Conservation (phyloP, 2,329 filamentous ascomycete species). For the Saccharata proteae region DNA sequence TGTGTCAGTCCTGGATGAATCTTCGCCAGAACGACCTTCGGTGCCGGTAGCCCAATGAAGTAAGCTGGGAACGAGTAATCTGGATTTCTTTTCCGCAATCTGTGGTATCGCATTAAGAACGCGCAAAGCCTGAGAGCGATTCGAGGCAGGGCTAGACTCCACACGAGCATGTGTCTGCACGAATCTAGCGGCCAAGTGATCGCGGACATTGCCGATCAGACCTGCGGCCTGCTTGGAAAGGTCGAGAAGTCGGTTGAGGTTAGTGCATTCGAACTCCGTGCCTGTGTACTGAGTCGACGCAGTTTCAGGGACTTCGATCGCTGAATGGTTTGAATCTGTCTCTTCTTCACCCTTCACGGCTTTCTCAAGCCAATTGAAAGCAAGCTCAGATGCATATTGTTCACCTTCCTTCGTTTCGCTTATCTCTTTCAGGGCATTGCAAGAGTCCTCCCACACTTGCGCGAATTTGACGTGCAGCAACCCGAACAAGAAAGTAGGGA, state of each 20-base stretch:
- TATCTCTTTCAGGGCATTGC: slow-evolving; percentile 63
- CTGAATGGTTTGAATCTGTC: slow-evolving; percentile 10
- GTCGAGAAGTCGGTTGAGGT: slow-evolving; percentile 46
- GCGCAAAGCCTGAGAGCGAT: slow-evolving; percentile 67
- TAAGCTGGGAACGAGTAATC: slow-evolving; percentile 73
- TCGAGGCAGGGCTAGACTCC: slow-evolving; percentile 40
- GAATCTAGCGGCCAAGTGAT: slow-evolving; percentile 52
- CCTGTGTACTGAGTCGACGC: too few species aligned
- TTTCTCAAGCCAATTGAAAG: slow-evolving; percentile 60
- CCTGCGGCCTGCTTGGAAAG: slow-evolving; percentile 31
- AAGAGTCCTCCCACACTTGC: slow-evolving; percentile 77
- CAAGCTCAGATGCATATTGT: slow-evolving; percentile 55
- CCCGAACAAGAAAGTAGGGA: slow-evolving; percentile 79
- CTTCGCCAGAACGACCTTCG: slow-evolving; percentile 6
- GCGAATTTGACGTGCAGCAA: slow-evolving; percentile 76
- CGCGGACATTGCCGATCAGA: slow-evolving; percentile 12
- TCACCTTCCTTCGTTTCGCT: slow-evolving; percentile 60
- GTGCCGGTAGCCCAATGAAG: slow-evolving; percentile 54
- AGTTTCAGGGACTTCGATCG: slow-evolving; percentile 13
- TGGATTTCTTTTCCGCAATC: slow-evolving; percentile 75
- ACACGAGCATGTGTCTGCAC: slow-evolving; percentile 49
- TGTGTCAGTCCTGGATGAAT: slow-evolving; percentile 7
- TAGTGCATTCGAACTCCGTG: slow-evolving; percentile 78
- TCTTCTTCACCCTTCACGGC: slow-evolving; percentile 2
- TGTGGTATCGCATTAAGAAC: slow-evolving; percentile 62